Conservation (phyloP, 306 rosid genomes). For the Lathyrus oleraceus region DNA sequence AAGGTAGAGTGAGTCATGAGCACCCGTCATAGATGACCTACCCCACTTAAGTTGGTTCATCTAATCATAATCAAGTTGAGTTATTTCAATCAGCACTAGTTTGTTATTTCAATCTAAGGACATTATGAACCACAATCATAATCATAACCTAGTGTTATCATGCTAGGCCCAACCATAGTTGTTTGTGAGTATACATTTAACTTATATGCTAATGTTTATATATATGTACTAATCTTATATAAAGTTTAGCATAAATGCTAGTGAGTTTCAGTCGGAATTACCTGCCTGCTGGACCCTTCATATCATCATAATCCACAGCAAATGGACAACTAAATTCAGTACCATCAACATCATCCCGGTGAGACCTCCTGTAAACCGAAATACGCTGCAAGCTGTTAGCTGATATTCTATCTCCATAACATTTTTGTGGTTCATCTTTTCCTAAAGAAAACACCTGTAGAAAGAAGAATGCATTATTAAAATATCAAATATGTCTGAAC, state of each 20-base stretch:
- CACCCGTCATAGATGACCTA: too few relatives aligned
- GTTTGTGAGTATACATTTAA: too few relatives aligned
- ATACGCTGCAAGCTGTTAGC: constrained; percentile 54
- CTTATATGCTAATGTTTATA: too few relatives aligned
- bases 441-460: constrained; percentile 57
- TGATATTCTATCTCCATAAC: constrained; percentile 56
- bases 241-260: constrained; percentile 28
- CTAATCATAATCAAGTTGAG: too few relatives aligned
- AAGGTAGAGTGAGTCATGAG: too few relatives aligned
- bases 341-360: constrained; percentile 67
- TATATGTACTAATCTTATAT: not conserved
- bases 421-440: constrained; percentile 58
- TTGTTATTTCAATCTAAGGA: too few relatives aligned
- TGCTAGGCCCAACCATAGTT: too few relatives aligned
- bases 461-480: constrained; percentile 36
- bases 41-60: too few relatives aligned
- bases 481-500: constrained; percentile 1
- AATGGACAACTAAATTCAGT: constrained; percentile 71
- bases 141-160: too few relatives aligned
- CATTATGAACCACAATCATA: too few relatives aligned
- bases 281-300: constrained; percentile 82
- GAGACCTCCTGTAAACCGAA: constrained; percentile 71
- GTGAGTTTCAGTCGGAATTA: constrained; percentile 35
- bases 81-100: too few relatives aligned
- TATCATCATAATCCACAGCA: constrained; percentile 72